Percentiles rank a stretch among this genome's conserved stretches.
Conservation (phyloP, 1,139 yeast species). For the Yamadazyma dendronema region DNA sequence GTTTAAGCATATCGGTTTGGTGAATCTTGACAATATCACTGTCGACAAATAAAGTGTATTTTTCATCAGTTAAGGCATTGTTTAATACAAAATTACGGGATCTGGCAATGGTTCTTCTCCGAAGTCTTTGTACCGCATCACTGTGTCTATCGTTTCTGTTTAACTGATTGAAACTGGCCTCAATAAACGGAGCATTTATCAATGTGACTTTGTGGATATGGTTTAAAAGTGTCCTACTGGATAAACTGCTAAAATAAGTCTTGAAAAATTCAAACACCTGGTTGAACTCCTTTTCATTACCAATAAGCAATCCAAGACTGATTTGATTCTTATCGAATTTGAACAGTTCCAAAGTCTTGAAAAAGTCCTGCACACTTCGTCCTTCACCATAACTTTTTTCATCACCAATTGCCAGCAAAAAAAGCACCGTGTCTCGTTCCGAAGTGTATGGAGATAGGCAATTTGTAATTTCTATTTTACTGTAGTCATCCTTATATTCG, state of each 20-base stretch:
- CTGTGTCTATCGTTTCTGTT: slow-evolving; percentile 28
- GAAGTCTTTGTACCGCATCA: slow-evolving; percentile 28
- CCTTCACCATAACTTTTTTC: slow-evolving; percentile 28
- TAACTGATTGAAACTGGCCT: slow-evolving; percentile 19
- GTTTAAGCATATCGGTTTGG: slow-evolving; percentile 24
- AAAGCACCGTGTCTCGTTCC: slow-evolving; percentile 19
- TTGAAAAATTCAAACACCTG: slow-evolving; percentile 18
- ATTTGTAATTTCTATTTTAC: slow-evolving; percentile 12
- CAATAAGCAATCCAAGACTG: slow-evolving; percentile 31
- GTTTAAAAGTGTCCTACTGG: slow-evolving; percentile 1
- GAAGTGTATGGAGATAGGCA: slow-evolving; percentile 8
- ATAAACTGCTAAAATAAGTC: slow-evolving; percentile 11
- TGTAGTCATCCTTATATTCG: slow-evolving; percentile 5
- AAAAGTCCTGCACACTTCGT: slow-evolving; percentile 23
- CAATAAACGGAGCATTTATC: slow-evolving; percentile 34
- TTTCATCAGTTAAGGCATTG: slow-evolving; percentile 27
- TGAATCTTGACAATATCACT: slow-evolving; percentile 38
- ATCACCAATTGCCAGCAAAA: slow-evolving; percentile 25
- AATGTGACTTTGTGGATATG: slow-evolving; percentile 23
- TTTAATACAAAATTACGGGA: slow-evolving; percentile 35
- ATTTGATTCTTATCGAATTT: slow-evolving; percentile 17
- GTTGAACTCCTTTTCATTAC: slow-evolving; percentile 24
- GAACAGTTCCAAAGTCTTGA: slow-evolving; percentile 21
- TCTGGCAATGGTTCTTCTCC: slow-evolving; percentile 35
- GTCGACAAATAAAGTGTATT: slow-evolving; percentile 44